Conservation (phyloP, 805 yeast genomes). For the Hanseniaspora lachancei region DNA sequence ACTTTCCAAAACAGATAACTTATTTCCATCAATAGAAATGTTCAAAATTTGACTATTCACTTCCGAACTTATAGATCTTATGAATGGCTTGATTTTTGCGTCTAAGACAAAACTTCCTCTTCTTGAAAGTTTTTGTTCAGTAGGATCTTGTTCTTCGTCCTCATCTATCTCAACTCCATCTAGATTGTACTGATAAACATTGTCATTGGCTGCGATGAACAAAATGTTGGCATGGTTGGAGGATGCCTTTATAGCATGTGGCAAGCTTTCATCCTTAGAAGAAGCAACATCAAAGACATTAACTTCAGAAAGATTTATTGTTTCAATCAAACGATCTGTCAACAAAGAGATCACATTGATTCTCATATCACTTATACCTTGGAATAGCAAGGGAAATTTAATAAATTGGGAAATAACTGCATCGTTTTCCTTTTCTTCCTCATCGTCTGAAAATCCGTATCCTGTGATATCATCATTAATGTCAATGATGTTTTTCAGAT, state of each 20-base stretch:
- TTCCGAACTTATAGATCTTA: not conserved
- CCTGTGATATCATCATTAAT: constrained; percentile 2
- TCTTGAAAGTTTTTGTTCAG: not conserved
- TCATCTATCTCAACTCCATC: not conserved
- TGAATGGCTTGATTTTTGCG: not conserved
- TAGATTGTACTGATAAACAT: constrained; percentile 1
- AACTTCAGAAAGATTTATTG: constrained; percentile 26
- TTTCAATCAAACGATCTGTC: constrained; percentile 55
- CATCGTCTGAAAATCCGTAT: not conserved
- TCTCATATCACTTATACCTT: constrained; percentile 64
- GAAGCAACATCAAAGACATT: constrained; percentile 17
- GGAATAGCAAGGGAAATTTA: constrained; percentile 58
- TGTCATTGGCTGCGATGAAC: constrained; percentile 33
- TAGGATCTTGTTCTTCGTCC: not conserved
- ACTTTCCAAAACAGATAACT: constrained; percentile 3
- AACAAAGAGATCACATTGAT: constrained; percentile 80
- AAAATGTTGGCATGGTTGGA: constrained; percentile 38
- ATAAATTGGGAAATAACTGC: constrained; percentile 59
- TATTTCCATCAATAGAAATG: not conserved
- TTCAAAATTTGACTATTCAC: not conserved
- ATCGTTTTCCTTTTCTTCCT: constrained; percentile 32
- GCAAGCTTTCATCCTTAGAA: not conserved
- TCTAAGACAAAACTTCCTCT: not conserved
- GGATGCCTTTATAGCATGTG: constrained; percentile 1
- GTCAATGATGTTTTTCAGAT: constrained; percentile 15